Evolutionary conservation across 805 yeast species (phyloP).

Genomic region (Schizosaccharomyces osmophilus): DNA sequence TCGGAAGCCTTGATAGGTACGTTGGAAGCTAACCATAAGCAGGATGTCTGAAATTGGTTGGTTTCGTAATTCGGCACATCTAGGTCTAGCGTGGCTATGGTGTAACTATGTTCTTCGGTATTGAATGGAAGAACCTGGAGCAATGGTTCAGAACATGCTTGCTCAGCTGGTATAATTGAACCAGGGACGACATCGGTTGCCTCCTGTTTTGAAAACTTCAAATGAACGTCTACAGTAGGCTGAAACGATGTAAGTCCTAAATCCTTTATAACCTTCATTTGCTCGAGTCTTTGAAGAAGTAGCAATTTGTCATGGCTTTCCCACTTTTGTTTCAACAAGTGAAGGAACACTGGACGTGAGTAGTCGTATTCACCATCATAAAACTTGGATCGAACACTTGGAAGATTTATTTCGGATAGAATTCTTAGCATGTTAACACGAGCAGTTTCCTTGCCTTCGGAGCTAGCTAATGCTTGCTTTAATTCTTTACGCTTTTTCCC

Average conservation of each 20-base stretch:
- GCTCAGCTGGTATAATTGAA: slow-evolving; percentile 32
- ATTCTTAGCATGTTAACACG: not conserved
- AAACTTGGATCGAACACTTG: slow-evolving; percentile 58
- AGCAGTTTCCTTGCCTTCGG: not conserved
- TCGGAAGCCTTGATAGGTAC: not conserved
- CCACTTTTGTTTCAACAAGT: slow-evolving; percentile 49
- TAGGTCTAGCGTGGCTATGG: slow-evolving; percentile 68
- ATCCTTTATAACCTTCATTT: slow-evolving; percentile 68
- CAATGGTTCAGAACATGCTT: slow-evolving; percentile 53
- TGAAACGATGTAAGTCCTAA: slow-evolving; percentile 60
- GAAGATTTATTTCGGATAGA: slow-evolving; percentile 13
- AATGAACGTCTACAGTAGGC: slow-evolving; percentile 50
- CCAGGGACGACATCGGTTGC: slow-evolving; percentile 38
- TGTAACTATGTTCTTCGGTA: slow-evolving; percentile 29
- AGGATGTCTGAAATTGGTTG: not conserved
- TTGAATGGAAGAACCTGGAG: slow-evolving; percentile 55
- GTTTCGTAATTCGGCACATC: slow-evolving; percentile 57
- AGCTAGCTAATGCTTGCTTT: not conserved
- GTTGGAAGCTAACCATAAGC: not conserved
- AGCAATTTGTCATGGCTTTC: slow-evolving; percentile 42
- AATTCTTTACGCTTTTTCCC: not conserved
- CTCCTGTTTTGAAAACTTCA: slow-evolving; percentile 26
- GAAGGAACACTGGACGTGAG: slow-evolving; percentile 56
- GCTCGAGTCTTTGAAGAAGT: slow-evolving; percentile 78
- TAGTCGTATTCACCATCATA: slow-evolving; percentile 31